Conservation (phyloP, 768 basidiomycete genomes). For the Suillus fuscotomentosus region DNA sequence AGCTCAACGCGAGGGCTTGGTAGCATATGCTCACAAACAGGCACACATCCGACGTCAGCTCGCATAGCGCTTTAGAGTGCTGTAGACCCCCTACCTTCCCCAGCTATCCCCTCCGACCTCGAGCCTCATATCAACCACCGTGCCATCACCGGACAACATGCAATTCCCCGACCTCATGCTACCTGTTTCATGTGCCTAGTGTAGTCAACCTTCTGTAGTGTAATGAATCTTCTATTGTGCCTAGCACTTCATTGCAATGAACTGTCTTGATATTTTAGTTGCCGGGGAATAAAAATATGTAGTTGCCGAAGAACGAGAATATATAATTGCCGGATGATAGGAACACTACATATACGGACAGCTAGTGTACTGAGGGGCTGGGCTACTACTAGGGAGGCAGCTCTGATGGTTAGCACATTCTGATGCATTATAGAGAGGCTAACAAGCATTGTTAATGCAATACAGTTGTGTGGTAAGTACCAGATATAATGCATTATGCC, state of each 20-base stretch:
- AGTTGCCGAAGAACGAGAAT: not conserved
- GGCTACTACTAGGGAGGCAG: not conserved
- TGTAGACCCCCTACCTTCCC: not conserved
- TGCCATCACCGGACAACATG: not conserved
- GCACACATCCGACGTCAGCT: not conserved
- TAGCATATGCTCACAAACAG: slow-evolving; percentile 23
- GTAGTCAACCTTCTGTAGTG: not conserved
- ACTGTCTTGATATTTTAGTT: not conserved
- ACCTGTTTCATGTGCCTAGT: not conserved
- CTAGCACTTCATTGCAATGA: not conserved
- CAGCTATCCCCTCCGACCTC: not conserved
- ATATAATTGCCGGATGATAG: no score
- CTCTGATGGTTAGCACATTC: not conserved
- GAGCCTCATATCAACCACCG: not conserved
- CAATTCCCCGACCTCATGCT: not conserved
- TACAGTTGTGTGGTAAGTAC: not conserved
- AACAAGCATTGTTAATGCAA: not conserved
- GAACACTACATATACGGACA: no score
- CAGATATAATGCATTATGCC: no score
- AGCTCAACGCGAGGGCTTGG: slow-evolving; percentile 10
- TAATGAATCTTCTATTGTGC: not conserved
- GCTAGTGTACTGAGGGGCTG: no score
- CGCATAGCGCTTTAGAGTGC: not conserved
- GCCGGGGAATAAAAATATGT: not conserved
- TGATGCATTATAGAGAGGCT: not conserved